Conservation (phyloP, 768 basidiomycete species). For the Mrakia frigida region DNA sequence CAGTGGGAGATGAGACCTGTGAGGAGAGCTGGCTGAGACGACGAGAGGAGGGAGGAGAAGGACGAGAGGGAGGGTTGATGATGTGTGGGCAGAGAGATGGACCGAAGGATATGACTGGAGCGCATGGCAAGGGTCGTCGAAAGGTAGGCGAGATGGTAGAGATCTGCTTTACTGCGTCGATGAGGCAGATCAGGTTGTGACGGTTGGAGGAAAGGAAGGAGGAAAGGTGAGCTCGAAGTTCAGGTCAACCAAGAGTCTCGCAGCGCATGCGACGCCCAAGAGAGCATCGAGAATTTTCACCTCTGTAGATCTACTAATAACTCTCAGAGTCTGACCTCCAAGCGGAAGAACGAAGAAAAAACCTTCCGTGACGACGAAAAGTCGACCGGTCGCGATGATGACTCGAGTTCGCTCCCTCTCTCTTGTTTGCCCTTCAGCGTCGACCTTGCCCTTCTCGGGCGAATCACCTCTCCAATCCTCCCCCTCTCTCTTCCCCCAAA, state of each 20-base stretch:
- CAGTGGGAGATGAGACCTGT: slow-evolving; percentile 17
- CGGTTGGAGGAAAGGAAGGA: background rate
- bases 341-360: background rate
- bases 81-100: background rate
- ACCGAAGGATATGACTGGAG: background rate
- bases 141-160: too few species aligned
- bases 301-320: too few species aligned
- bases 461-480: background rate
- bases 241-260: too few species aligned
- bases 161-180: background rate
- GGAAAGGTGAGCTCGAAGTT: background rate
- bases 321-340: too few species aligned
- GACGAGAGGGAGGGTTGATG: background rate
- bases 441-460: background rate
- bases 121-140: background rate
- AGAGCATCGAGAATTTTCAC: background rate
- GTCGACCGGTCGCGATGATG: background rate
- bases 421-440: background rate
- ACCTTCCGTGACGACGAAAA: background rate
- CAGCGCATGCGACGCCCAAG: too few species aligned
- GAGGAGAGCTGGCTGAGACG: slow-evolving; percentile 5
- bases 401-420: background rate
- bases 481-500: background rate
- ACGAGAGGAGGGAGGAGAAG: background rate
- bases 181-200: too few species aligned